These are phyloP conservation scores for Apiospora arundinis DNA, from an alignment of 2,329 filamentous ascomycete species.

Conservation along the genomic window DNA sequence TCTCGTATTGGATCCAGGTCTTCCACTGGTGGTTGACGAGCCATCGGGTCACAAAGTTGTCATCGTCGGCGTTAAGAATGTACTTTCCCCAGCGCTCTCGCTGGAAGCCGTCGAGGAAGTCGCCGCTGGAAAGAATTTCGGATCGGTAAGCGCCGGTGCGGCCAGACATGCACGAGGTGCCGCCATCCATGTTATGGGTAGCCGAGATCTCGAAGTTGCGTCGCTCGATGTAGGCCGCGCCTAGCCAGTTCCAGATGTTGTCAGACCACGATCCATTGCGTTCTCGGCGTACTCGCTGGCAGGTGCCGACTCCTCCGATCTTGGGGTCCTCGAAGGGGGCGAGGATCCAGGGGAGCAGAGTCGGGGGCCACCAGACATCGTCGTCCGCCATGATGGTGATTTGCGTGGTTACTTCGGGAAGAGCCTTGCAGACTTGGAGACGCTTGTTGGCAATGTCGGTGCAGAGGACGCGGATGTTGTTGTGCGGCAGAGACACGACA, in stretches of 20 bases:
- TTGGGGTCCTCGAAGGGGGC: slow-evolving; percentile 86
- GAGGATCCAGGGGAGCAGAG: slow-evolving; percentile 87
- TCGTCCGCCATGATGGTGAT: slow-evolving; percentile 96
- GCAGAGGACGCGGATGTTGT: slow-evolving; percentile 75
- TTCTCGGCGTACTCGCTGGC: slow-evolving; percentile 81
- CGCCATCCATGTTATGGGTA: slow-evolving; percentile 92
- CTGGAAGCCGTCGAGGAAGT: slow-evolving; percentile 88
- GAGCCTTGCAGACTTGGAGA: slow-evolving; percentile 88
- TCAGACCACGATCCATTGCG: slow-evolving; percentile 63
- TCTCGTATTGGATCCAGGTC: slow-evolving; percentile 94
- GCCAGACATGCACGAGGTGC: slow-evolving; percentile 95
- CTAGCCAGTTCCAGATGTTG: slow-evolving; percentile 85
- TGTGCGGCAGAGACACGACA: slow-evolving; percentile 63
- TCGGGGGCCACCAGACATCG: slow-evolving; percentile 90
- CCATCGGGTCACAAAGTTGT: slow-evolving; percentile 98
- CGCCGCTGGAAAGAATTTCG: slow-evolving; percentile 82
- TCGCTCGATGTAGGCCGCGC: slow-evolving; percentile 88
- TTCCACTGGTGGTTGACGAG: slow-evolving; percentile 91
- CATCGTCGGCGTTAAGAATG: slow-evolving; percentile 93
- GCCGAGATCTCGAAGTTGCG: slow-evolving; percentile 97
- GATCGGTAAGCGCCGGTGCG: slow-evolving; percentile 92
- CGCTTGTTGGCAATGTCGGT: slow-evolving; percentile 93
- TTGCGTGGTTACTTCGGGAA: slow-evolving; percentile 80
- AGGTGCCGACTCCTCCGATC: slow-evolving; percentile 91
- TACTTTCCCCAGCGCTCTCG: slow-evolving; percentile 89